Base-by-base conservation (phyloP, 2,329 filamentous ascomycete species). In the Teratosphaeria zuluensis region DNA sequence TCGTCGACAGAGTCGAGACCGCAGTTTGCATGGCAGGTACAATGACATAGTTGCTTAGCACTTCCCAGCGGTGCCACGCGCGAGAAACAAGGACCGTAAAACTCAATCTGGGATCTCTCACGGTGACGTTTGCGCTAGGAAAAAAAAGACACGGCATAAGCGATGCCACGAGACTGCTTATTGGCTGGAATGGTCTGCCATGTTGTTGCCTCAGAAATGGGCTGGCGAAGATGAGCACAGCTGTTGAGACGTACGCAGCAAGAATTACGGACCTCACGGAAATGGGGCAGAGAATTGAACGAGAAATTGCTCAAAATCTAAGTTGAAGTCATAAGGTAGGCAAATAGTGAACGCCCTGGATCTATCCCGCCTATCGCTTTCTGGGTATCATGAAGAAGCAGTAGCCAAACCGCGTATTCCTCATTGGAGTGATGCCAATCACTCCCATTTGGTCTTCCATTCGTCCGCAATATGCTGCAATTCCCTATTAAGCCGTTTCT, bases 401-500 rank as follows among this genome's bases (percentile, higher is more conserved):
- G 35, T 16, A 42, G 35, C 35, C 35, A 42, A 42, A 5, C 35
- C 11, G 35, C 35, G 16, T 5, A 42, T 11, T 42, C 9, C 35
- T 11, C 35, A 42, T 19, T 21, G 8, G 16, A 48, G 16, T 21
- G 4, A 21, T 11, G 51, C 2, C 24, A n/a, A 8, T 65, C 56
- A 74, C 63, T 83, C 81, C 75, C 77, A 80, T 55, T 72, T 71
- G 64, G 72, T 77, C 62, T 65, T 64, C 81, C 81, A 84, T 61
- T 80, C 77, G 58, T 77, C 74, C 42, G 75, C 69, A 58, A 81
- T 76, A 66, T 74, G 75, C 64, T 76, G 73, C 64, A 82, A 68
- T 63, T 82, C 78, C 51, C 65, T 69, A 58, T 77, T 85, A 71
- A 84, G 78, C 67, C 76, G 78, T 35, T 55, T 21, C 78, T 84